phyloP scores from a whole-genome alignment of 805 yeast genomes.

The Monosporozyma servazzii region DNA sequence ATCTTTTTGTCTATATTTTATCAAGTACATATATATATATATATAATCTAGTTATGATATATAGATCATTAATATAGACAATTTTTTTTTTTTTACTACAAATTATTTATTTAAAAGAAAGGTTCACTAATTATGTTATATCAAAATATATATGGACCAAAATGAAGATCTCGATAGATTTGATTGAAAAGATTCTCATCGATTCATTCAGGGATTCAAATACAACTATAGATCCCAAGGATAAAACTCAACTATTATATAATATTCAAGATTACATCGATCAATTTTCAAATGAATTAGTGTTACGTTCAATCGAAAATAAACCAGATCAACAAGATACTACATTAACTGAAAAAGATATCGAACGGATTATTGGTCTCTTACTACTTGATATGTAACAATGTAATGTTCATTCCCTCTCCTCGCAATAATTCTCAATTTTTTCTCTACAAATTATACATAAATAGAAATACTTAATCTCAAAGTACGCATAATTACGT shows the following conservation, averaged over 20 bases:
- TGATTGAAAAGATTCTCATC: slow-evolving; percentile 18
- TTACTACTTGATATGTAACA: slow-evolving; percentile 25
- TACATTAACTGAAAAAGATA: slow-evolving; percentile 20
- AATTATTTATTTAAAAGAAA: too few relatives aligned
- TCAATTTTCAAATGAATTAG: slow-evolving; percentile 24
- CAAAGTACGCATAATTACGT: too few relatives aligned
- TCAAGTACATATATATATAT: not conserved
- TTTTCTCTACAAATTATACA: too few relatives aligned
- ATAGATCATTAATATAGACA: not conserved
- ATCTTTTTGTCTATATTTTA: not conserved
- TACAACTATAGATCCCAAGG: slow-evolving; percentile 7
- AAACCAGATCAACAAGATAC: slow-evolving; percentile 7
- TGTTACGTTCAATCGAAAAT: slow-evolving; percentile 22
- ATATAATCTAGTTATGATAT: not conserved
- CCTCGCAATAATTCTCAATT: too few relatives aligned
- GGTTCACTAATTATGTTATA: too few relatives aligned
- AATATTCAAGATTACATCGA: slow-evolving; percentile 22
- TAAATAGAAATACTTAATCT: too few relatives aligned
- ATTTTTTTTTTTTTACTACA: not conserved
- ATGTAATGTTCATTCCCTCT: too few relatives aligned
- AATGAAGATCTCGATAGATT: slow-evolving; percentile 13
- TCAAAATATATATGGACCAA: too few relatives aligned
- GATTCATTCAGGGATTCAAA: slow-evolving; percentile 13
- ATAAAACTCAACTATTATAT: slow-evolving; percentile 16
- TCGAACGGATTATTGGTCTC: slow-evolving; percentile 26